Base-by-base conservation (phyloP, 257 asterid species). In the Nicotiana benthamiana region DNA sequence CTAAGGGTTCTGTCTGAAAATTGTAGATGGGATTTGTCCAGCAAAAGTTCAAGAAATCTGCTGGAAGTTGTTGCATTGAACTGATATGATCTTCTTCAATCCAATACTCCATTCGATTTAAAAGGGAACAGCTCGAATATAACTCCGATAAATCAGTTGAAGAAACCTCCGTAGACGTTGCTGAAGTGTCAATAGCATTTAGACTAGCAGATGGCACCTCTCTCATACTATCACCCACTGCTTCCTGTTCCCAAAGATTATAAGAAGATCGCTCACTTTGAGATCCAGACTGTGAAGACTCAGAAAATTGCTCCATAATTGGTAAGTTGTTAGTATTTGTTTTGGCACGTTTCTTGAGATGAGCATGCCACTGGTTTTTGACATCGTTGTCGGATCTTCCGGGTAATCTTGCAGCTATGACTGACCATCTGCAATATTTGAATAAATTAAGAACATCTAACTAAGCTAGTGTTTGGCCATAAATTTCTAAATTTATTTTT, bases 351-450 rank as follows among this genome's bases (percentile, higher is more conserved):
- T 86, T 88, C 83, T 84, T 78, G 4, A 90, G 84, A 80, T 82
- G 86, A 43, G 90, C 84, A 27, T 89, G 89, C 90, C 89, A 90
- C 11, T 86, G 83, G 59, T 90, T 90, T 82, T 90, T 90, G 53
- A 90, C 68, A 18, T 87, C 90, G n/a, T 88, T 90, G 40, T 90
- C 94, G 0, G 89, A 84, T 83, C 94, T 86, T n/a, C 92, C 92
- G 0, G 91, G 88, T 1, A 90, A 82, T 3, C 70, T 51, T 17
- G 80, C 75, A 5, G 94, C 92, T 43, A 90, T 88, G 30, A 80
- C 80, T 20, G 93, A 88, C 93, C 93, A 90, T 75, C 93, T 88
- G 79, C 36, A 61, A 27, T 11, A 16, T 1, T 22, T 36, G 27
- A 18, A 60, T 36, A 65, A 4, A 4, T 18, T 27, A 48, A 9